phyloP scores from a whole-genome alignment of 1,284 basidiomycete genomes.

The Cystobasidium sp. region DNA sequence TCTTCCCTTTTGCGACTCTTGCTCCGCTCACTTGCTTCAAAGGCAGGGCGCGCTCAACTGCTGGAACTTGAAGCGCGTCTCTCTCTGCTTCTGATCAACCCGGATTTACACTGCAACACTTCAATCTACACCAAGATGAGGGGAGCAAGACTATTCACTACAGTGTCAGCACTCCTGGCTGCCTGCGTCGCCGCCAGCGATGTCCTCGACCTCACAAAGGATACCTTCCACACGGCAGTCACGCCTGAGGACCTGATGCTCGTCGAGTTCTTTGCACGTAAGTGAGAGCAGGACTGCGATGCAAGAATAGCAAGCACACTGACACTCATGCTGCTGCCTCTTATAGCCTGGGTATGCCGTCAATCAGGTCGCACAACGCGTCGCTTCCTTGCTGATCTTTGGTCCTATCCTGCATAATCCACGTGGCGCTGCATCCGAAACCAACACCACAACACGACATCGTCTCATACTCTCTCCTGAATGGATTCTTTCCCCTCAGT shows the following conservation, averaged over 20 bases:
- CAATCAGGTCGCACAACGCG: too few relatives aligned
- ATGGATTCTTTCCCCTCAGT: too few relatives aligned
- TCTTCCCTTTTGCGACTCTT: too few relatives aligned
- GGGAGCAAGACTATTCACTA: constrained; percentile 21
- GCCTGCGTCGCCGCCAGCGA: constrained; percentile 44
- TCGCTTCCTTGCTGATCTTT: too few relatives aligned
- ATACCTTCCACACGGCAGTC: constrained; percentile 73
- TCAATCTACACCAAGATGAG: neutral
- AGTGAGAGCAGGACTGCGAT: constrained; percentile 60
- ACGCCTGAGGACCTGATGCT: constrained; percentile 76
- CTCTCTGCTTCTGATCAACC: constrained; percentile 3
- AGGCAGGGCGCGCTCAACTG: too few relatives aligned
- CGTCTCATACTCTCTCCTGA: too few relatives aligned
- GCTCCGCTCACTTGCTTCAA: too few relatives aligned
- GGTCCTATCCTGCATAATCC: neutral
- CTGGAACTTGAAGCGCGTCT: neutral
- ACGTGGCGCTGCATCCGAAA: neutral
- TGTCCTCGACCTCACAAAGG: constrained; percentile 50
- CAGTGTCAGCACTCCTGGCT: constrained; percentile 29
- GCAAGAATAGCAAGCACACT: neutral
- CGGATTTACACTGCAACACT: neutral
- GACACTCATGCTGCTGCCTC: neutral
- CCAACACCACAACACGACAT: too few relatives aligned
- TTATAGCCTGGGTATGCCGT: constrained; percentile 1
- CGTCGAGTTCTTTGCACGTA: constrained; percentile 95